Evolutionary conservation across 78 protist genomes (phyloP).

Genomic region (Anaeramoeba flamelloides): DNA sequence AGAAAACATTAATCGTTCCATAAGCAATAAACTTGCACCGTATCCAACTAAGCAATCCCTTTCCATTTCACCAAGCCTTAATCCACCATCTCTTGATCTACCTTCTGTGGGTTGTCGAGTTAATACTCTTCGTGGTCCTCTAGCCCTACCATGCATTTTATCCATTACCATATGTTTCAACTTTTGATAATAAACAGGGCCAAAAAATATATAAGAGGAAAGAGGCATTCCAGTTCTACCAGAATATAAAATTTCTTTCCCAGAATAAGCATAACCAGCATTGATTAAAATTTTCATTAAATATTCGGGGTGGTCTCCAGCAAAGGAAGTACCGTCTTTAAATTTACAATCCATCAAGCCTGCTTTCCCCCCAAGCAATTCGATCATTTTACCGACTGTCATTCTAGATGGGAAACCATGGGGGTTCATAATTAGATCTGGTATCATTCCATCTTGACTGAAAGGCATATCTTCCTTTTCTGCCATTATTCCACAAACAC

Average conservation of each 20-base stretch:
- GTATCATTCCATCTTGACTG: constrained; percentile 75
- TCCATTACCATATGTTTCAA: constrained; percentile 98
- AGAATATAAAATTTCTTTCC: constrained; percentile 16
- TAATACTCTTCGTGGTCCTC: constrained; percentile 79
- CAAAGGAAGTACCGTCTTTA: constrained; percentile 30
- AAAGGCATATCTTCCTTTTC: constrained; percentile 94
- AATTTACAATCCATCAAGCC: constrained; percentile 49
- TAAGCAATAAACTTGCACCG: constrained; percentile 72
- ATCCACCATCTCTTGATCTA: constrained; percentile 94
- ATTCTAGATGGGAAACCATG: constrained; percentile 97
- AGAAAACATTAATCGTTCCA: constrained; percentile 81
- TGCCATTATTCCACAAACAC: constrained; percentile 87
- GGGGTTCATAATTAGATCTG: constrained; percentile 99
- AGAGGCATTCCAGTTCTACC: constrained; percentile 24
- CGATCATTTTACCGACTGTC: constrained; percentile 96
- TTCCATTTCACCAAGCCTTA: constrained; percentile 98
- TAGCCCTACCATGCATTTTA: constrained; percentile 96
- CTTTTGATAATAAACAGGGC: constrained; percentile 98
- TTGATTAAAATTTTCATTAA: background rate
- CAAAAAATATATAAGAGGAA: constrained; percentile 79
- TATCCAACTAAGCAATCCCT: constrained; percentile 84
- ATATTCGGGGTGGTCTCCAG: background rate
- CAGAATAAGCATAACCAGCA: background rate
- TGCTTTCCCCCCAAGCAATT: constrained; percentile 82
- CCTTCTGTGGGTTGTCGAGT: constrained; percentile 99